Evolutionary conservation across 768 basidiomycete species (phyloP), one percentile per base, ranked within the genome.

Genomic region (Leucocoprinus sp.): DNA sequence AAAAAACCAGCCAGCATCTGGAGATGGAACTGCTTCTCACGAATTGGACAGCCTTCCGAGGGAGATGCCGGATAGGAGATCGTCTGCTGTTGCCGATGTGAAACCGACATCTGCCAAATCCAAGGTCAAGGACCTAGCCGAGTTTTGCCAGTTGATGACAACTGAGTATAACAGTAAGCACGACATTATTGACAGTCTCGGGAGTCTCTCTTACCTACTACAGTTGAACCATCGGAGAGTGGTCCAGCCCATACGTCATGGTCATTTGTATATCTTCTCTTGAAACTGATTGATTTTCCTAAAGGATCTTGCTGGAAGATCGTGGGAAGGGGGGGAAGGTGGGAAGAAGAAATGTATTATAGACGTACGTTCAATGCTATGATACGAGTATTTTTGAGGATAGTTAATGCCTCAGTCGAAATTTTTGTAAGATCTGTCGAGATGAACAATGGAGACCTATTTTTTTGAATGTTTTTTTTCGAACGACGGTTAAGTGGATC

Each of bases 161-260:
- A 73, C 71, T 72, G n/a, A n/a, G n/a, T n/a, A n/a, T n/a, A n/a
- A n/a, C n/a, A n/a, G n/a, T n/a, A n/a, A n/a, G n/a, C n/a, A n/a
- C n/a, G n/a, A n/a, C n/a, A n/a, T n/a, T n/a, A n/a, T n/a, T n/a
- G n/a, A n/a, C n/a, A n/a, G n/a, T n/a, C n/a, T n/a, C n/a, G n/a
- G n/a, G n/a, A n/a, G n/a, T n/a, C n/a, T n/a, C n/a, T n/a, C n/a
- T 31, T 49, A 70, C 72, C 58, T 45, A 65, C 72, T 42, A 69
- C 68, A 19, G 64, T 72, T 4, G 70, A 72, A 21, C 70, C 71
- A 55, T 72, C 71, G 19, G 68, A 59, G 19, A 74, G 49, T n/a
- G 69, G 69, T 2, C 72, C 71, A 33, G 68, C 59, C 70, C 70
- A 74, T 9, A 72, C 66, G 50, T 74, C 72, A 43, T 68, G 62